Conservation (phyloP, 2,329 filamentous ascomycete species). For the Hypoxylon sp. region DNA sequence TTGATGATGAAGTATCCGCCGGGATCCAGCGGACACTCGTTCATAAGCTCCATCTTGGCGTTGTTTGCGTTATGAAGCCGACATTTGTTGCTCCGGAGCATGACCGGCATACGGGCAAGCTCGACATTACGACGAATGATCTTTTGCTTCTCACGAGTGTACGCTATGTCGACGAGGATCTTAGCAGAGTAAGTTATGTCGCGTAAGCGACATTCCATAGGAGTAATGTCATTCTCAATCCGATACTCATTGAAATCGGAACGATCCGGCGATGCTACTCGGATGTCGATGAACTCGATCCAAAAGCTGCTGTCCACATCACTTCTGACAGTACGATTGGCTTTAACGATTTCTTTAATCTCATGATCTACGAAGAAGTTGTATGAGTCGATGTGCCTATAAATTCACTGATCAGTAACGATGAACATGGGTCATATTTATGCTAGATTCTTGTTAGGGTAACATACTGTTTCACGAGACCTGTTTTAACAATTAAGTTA, state of each 20-base stretch:
- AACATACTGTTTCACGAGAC: constrained; percentile 84
- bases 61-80: constrained; percentile 85
- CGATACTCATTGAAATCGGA: constrained; percentile 77
- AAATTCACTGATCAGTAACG: constrained; percentile 23
- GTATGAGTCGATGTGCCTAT: constrained; percentile 91
- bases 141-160: constrained; percentile 80
- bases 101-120: constrained; percentile 92
- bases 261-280: constrained; percentile 82
- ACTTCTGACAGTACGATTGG: constrained; percentile 87
- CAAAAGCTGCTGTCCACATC: constrained; percentile 94
- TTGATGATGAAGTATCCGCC: constrained; percentile 98
- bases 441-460: not conserved
- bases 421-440: not conserved
- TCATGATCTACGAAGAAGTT: constrained; percentile 98
- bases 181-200: constrained; percentile 99
- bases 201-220: constrained; percentile 94
- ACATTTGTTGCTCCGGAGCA: constrained; percentile 96
- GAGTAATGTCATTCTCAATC: constrained; percentile 79
- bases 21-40: constrained; percentile 94
- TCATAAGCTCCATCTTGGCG: constrained; percentile 86
- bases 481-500: constrained; percentile 45
- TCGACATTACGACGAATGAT: constrained; percentile 79
- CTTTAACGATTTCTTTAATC: constrained; percentile 94
- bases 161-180: constrained; percentile 91
- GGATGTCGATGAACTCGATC: constrained; percentile 92